Conservation (phyloP, 75 land plant species). For the Pseudotsuga menziesii region DNA sequence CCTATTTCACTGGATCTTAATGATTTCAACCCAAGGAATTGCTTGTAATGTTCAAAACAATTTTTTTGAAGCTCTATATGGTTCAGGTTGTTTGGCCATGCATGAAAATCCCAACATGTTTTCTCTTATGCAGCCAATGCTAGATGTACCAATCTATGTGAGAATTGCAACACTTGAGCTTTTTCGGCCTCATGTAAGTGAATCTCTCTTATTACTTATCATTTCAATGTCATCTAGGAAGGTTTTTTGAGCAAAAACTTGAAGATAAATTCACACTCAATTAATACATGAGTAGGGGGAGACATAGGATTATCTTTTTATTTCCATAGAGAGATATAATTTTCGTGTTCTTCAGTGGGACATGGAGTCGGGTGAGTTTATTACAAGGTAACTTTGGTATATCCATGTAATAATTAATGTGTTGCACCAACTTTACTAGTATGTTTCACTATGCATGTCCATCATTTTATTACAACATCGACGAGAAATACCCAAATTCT, state of each 20-base stretch:
- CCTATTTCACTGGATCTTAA: neutral
- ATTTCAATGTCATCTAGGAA: neutral
- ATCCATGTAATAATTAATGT: neutral
- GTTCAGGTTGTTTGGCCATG: neutral
- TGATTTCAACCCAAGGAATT: neutral
- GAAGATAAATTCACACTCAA: neutral
- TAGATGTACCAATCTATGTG: slow-evolving; percentile 98
- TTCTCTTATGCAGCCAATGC: slow-evolving; percentile 77
- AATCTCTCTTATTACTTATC: neutral
- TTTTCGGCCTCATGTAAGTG: slow-evolving; percentile 88
- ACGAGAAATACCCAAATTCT: too few relatives aligned
- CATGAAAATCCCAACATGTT: neutral
- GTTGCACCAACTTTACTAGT: too few relatives aligned
- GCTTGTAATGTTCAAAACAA: neutral
- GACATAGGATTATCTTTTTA: slow-evolving; percentile 88
- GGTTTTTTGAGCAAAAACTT: neutral
- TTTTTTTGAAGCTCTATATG: neutral
- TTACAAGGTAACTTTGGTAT: slow-evolving; percentile 64
- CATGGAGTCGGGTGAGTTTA: slow-evolving; percentile 72
- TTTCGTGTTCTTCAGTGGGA: slow-evolving; percentile 99
- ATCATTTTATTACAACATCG: too few relatives aligned
- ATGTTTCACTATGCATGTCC: too few relatives aligned
- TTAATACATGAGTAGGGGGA: slow-evolving; percentile 64
- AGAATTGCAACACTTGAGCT: slow-evolving; percentile 98
- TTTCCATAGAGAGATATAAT: slow-evolving; percentile 98